Base-by-base conservation (phyloP, 768 basidiomycete species). In the Rhodotorula kratochvilovae region DNA sequence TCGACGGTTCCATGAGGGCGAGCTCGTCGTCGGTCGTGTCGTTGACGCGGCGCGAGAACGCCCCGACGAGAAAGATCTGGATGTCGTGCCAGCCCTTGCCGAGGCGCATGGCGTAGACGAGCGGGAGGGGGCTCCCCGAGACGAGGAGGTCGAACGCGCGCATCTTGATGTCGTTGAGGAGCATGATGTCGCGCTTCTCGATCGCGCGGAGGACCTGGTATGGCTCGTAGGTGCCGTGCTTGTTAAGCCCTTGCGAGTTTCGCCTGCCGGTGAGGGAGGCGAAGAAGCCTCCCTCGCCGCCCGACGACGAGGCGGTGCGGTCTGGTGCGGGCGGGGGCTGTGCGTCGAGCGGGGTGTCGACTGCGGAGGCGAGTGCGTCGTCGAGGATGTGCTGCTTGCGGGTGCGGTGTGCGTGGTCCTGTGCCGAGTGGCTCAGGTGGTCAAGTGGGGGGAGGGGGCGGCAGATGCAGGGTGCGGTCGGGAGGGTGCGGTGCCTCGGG, bases 41-140 rank as follows among this genome's bases (percentile, higher is more conserved):
- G 79, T 98, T 98, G 65, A 98, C 87, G 83, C 88, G 95, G 31
- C 93, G 87, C 21, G 91, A 93, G 78, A 96, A 87, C 21, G 94
- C 92, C 21, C 94, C 94, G 23, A 96, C 80, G 4, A 98, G 83
- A 10, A 95, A 77, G 70, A 98, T 90, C 7, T 91, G 89, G 16
- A 97, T 86, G 62, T 96, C 92, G 68, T 86, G 83, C 75, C 91
- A 89, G 84, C 85, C 66, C 55, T 78, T 68, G 25, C 83, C 83
- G 29, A 81, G 76, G 31, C 82, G 76, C 70, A 95, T 91, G 1
- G 92, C 91, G 78, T 97, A 92, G 13, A 96, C 85, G 23, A 98
- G 85, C 13, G 94, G 93, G 0, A 71, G 45, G 0, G 70, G 70
- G 2, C 17, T n/a, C 2, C 70, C 70, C 2, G 92, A 92, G 33